Evolutionary conservation across 2,329 filamentous ascomycete species (phyloP).

Genomic region (Pseudogymnoascus sp.): DNA sequence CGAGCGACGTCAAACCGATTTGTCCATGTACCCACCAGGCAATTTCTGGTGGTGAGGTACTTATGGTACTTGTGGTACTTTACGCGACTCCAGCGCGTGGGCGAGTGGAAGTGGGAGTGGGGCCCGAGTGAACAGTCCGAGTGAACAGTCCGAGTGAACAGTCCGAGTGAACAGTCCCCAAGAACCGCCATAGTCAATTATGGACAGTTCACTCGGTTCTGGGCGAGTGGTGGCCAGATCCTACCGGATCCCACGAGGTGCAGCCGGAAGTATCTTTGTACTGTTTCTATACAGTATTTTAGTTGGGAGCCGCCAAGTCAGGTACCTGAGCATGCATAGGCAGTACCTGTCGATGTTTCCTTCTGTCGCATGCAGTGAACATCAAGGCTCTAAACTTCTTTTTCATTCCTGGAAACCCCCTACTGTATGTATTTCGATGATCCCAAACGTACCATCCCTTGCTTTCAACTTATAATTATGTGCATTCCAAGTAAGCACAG

Average conservation of each 20-base stretch:
- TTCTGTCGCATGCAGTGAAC: conserved; percentile 5
- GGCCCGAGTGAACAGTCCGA: too few relatives aligned
- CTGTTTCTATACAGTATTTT: background rate
- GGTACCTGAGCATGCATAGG: background rate
- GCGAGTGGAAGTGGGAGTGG: background rate
- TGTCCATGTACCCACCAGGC: background rate
- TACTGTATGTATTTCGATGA: background rate
- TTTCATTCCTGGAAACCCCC: background rate
- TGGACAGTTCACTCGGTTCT: background rate
- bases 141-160: background rate
- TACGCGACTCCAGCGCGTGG: background rate
- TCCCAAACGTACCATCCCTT: background rate
- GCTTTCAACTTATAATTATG: background rate
- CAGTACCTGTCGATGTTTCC: conserved; percentile 6
- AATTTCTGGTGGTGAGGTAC: background rate
- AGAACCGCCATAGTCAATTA: background rate
- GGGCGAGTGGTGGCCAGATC: background rate
- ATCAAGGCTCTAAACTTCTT: background rate
- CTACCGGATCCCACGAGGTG: background rate
- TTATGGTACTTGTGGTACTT: background rate
- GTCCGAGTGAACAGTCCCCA: background rate
- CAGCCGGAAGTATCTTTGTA: conserved; percentile 4
- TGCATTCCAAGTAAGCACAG: background rate
- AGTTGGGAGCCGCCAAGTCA: conserved; percentile 4
- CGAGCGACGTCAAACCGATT: background rate